These are phyloP conservation scores for Diplodia mutila DNA, from an alignment of 2,329 filamentous ascomycete species.

Conservation along the genomic window DNA sequence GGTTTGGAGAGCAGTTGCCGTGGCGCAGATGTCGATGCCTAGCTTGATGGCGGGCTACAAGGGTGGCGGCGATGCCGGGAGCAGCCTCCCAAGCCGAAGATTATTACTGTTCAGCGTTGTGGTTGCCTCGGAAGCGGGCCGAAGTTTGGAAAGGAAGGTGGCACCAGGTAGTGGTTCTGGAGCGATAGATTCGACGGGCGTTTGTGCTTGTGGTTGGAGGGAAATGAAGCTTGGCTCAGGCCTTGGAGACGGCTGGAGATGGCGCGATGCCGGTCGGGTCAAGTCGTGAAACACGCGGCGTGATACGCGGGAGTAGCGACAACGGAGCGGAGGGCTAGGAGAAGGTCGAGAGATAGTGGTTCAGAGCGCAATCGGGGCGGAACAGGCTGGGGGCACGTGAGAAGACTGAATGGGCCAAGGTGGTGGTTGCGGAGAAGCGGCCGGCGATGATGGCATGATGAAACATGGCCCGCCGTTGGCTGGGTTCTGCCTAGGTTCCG, in stretches of 20 bases:
- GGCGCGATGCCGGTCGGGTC: conserved; percentile 19
- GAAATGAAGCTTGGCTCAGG: conserved; percentile 18
- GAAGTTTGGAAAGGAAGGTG: conserved; percentile 21
- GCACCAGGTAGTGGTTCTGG: conserved; percentile 1
- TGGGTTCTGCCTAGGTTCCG: background rate
- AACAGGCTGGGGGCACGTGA: conserved; percentile 4
- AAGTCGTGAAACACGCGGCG: conserved; percentile 6
- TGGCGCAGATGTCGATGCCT: background rate
- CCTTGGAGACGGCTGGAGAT: conserved; percentile 1
- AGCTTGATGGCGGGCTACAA: background rate
- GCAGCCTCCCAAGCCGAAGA: background rate
- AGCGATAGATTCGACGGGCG: background rate
- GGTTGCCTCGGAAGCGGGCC: background rate
- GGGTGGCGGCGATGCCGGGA: conserved; percentile 2
- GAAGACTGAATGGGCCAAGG: background rate
- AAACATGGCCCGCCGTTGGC: background rate
- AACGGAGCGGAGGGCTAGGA: background rate
- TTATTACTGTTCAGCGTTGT: conserved; percentile 8
- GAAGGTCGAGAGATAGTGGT: background rate
- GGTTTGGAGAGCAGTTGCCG: background rate
- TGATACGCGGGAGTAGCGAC: background rate
- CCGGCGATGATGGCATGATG: conserved; percentile 18
- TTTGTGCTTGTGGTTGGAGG: conserved; percentile 7
- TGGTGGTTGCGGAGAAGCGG: conserved; percentile 9
- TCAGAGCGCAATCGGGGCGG: background rate